A percentile compares a stretch with the other conserved stretches of the same genome.
Conservation (phyloP, 306 rosid genomes). For the Styphnolobium japonicum region DNA sequence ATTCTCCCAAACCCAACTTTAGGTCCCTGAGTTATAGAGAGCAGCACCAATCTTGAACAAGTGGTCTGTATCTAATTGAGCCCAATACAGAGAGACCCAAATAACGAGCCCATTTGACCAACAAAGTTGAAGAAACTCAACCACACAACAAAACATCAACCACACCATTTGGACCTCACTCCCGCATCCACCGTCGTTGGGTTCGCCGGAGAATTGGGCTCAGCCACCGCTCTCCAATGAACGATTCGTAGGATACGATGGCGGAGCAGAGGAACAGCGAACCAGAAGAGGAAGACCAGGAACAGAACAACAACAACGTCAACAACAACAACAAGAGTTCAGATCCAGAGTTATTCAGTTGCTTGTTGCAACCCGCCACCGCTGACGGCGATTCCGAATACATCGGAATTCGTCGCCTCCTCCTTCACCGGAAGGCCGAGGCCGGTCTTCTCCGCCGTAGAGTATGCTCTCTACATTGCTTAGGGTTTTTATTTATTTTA, state of each 20-base stretch:
- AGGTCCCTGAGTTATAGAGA: too few relatives aligned
- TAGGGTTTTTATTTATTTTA: neutral
- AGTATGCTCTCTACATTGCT: constrained; percentile 41
- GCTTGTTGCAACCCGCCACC: constrained; percentile 68
- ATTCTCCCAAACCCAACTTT: too few relatives aligned
- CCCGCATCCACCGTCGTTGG: neutral
- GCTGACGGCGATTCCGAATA: constrained; percentile 56
- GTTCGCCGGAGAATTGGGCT: constrained; percentile 31
- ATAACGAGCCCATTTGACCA: too few relatives aligned
- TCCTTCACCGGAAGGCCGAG: constrained; percentile 65
- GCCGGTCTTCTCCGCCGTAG: constrained; percentile 57
- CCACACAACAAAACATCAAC: too few relatives aligned
- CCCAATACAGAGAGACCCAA: too few relatives aligned
- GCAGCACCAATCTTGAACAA: too few relatives aligned
- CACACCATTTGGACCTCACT: neutral
- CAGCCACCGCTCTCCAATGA: constrained; percentile 43
- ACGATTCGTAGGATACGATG: constrained; percentile 36
- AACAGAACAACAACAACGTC: neutral
- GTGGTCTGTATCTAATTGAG: too few relatives aligned
- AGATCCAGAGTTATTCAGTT: constrained; percentile 73
- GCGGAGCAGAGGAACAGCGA: constrained; percentile 44
- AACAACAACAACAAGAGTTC: constrained; percentile 16
- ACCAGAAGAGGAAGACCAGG: constrained; percentile 8
- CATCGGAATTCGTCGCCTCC: constrained; percentile 78
- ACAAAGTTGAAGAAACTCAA: too few relatives aligned